These are phyloP conservation scores for Aspergillus brasiliensis DNA, from an alignment of 2,329 filamentous ascomycete genomes.

Conservation along the genomic window DNA sequence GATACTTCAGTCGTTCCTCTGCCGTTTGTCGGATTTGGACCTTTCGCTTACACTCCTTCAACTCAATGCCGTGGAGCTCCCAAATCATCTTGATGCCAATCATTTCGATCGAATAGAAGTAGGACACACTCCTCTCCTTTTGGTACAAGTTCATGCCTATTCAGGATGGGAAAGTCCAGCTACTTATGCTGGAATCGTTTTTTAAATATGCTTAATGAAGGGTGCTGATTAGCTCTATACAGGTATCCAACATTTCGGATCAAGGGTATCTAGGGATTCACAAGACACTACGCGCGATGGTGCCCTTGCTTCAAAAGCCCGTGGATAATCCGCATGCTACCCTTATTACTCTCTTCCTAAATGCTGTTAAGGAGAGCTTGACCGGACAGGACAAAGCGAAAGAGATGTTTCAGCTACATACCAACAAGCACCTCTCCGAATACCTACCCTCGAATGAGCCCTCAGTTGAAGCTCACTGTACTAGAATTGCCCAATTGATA, in stretches of 20 bases:
- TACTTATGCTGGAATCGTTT: no score
- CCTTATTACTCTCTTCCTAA: slow-evolving; percentile 47
- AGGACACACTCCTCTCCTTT: not conserved
- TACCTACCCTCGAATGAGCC: slow-evolving; percentile 5
- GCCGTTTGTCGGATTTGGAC: slow-evolving; percentile 20
- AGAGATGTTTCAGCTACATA: no score
- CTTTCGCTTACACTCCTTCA: slow-evolving; percentile 34
- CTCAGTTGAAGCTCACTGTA: not conserved
- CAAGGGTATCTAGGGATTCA: slow-evolving; percentile 33
- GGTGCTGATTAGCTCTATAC: not conserved
- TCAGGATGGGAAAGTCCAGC: no score
- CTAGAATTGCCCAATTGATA: not conserved
- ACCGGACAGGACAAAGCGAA: slow-evolving; percentile 1
- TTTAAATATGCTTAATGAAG: no score
- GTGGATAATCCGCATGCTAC: slow-evolving; percentile 43
- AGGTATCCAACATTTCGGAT: slow-evolving; percentile 48
- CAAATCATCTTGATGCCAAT: slow-evolving; percentile 9
- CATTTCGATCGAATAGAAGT: slow-evolving; percentile 46
- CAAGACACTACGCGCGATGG: slow-evolving; percentile 29
- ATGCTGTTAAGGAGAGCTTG: slow-evolving; percentile 32
- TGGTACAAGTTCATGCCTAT: no score
- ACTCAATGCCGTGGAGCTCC: slow-evolving; percentile 28
- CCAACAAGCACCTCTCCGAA: slow-evolving; percentile 1
- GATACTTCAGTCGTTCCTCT: slow-evolving; percentile 35
- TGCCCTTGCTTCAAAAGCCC: slow-evolving; percentile 36